Evolutionary conservation across 345 rosid species (phyloP).

Genomic region (Angophora floribunda): DNA sequence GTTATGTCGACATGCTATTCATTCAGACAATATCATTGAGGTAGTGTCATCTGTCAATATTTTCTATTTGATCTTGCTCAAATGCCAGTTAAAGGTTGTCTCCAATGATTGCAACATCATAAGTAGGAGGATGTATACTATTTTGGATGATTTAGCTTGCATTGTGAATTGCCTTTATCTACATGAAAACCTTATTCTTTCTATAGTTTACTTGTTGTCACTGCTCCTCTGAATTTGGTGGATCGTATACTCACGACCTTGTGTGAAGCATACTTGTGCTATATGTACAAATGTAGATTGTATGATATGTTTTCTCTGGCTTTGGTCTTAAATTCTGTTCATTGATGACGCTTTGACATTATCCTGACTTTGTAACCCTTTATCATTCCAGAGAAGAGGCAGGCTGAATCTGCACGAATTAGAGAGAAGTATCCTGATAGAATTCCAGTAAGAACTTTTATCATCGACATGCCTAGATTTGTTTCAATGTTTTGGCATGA

Average conservation of each 20-base stretch:
- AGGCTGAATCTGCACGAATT: constrained; percentile 70
- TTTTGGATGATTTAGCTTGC: not conserved
- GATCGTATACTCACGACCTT: not conserved
- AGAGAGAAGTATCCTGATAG: constrained; percentile 90
- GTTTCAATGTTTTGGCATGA: not conserved
- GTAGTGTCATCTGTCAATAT: not conserved
- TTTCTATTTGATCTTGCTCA: not conserved
- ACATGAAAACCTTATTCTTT: not conserved
- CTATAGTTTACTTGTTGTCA: not conserved
- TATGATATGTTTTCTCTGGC: not conserved
- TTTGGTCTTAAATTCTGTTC: not conserved
- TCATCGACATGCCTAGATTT: not conserved
- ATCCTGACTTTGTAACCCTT: not conserved
- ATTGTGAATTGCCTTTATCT: not conserved
- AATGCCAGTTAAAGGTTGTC: not conserved
- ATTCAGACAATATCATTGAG: not conserved
- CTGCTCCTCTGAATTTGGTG: not conserved
- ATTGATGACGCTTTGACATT: not conserved
- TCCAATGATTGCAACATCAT: not conserved
- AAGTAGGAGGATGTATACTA: not conserved
- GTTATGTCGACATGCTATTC: not conserved
- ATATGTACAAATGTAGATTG: not conserved
- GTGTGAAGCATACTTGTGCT: not conserved
- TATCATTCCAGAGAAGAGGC: constrained; percentile 60
- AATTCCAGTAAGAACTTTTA: constrained; percentile 50